These are phyloP conservation scores for Aureoboletus auriporus DNA, from an alignment of 768 basidiomycete species.

Conservation along the genomic window DNA sequence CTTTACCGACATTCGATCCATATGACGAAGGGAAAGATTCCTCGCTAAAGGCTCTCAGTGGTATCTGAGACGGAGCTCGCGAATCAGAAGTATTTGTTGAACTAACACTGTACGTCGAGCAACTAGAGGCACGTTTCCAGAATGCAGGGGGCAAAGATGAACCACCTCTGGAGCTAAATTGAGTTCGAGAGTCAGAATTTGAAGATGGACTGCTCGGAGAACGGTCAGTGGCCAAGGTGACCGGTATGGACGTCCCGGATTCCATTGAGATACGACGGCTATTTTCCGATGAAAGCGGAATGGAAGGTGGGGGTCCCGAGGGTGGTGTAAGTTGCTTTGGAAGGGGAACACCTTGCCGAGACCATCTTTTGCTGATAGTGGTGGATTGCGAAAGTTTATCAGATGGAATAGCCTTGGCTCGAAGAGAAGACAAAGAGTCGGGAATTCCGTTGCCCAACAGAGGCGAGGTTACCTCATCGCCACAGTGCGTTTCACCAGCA, in stretches of 20 bases:
- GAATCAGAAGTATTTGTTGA: constrained; percentile 44
- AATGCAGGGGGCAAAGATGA: constrained; percentile 46
- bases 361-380: constrained; percentile 46
- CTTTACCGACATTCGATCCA: constrained; percentile 3
- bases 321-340: constrained; percentile 57
- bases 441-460: neutral
- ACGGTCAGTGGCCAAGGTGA: constrained; percentile 30
- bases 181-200: constrained; percentile 24
- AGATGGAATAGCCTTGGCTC: constrained; percentile 15
- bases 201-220: constrained; percentile 38
- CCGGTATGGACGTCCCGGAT: constrained; percentile 24
- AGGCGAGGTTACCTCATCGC: neutral
- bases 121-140: constrained; percentile 50
- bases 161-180: constrained; percentile 39
- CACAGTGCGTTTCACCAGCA: neutral
- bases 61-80: constrained; percentile 16
- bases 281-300: constrained; percentile 30
- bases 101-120: constrained; percentile 44
- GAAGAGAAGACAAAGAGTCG: neutral
- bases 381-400: constrained; percentile 22
- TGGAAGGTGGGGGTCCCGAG: constrained; percentile 52
- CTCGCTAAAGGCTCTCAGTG: neutral
- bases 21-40: constrained; percentile 12
- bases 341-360: constrained; percentile 42
- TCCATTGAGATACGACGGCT: constrained; percentile 22